These are phyloP conservation scores for Lipomyces yamanashiensis DNA, from an alignment of 805 yeast species.

Conservation along the genomic window DNA sequence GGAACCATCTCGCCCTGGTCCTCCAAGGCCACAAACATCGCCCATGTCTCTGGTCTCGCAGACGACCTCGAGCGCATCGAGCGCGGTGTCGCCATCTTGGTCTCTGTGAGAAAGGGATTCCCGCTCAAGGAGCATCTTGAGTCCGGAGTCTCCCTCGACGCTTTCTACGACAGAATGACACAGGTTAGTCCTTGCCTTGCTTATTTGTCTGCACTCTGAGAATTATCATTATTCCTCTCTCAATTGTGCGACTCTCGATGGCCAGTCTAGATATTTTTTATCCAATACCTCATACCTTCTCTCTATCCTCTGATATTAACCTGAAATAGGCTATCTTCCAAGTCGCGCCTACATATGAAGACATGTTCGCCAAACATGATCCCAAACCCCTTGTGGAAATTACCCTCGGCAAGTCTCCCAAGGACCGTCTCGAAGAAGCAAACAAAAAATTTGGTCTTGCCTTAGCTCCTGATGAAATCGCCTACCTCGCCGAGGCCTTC, in stretches of 20 bases:
- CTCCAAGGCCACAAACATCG: conserved; percentile 95
- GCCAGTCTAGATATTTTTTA: no score
- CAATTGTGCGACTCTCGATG: no score
- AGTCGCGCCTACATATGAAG: conserved; percentile 65
- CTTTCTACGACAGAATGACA: conserved; percentile 94
- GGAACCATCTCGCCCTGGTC: conserved; percentile 99
- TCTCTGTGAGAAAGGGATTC: conserved; percentile 73
- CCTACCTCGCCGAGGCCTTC: conserved; percentile 83
- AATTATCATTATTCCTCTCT: not conserved
- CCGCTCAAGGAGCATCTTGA: conserved; percentile 61
- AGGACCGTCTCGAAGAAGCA: conserved; percentile 69
- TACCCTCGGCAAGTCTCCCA: conserved; percentile 60
- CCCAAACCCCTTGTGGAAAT: conserved; percentile 85
- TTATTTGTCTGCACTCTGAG: not conserved
- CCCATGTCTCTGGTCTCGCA: conserved; percentile 82
- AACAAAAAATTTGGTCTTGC: conserved; percentile 89
- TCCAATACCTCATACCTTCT: no score
- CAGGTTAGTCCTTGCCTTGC: conserved; percentile 51
- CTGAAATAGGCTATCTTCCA: conserved; percentile 47
- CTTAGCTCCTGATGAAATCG: conserved; percentile 91
- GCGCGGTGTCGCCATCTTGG: conserved; percentile 79
- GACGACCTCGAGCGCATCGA: conserved; percentile 80
- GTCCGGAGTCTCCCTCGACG: conserved; percentile 63
- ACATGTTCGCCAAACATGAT: conserved; percentile 73
- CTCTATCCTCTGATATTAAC: not conserved